Evolutionary conservation across 2,329 filamentous ascomycete genomes (phyloP).

Genomic region (Verticillium albo-atrum): DNA sequence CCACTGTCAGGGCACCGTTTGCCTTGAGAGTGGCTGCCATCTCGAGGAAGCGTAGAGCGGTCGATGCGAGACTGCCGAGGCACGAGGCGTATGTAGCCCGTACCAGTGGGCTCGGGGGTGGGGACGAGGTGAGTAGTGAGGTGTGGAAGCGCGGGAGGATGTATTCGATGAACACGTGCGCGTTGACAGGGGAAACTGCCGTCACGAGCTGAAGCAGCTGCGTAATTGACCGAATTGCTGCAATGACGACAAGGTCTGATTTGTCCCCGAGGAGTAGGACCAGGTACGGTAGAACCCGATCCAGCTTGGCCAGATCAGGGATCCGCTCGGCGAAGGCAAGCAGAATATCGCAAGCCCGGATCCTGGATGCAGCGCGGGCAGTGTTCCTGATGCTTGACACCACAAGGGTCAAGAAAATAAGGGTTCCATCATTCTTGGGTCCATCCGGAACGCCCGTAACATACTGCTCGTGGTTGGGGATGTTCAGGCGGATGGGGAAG

Average conservation of each 20-base stretch:
- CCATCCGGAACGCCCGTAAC: constrained; percentile 57
- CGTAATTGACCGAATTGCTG: constrained; percentile 80
- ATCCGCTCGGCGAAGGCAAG: constrained; percentile 86
- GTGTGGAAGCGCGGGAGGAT: constrained; percentile 60
- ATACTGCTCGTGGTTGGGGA: constrained; percentile 77
- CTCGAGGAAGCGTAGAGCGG: constrained; percentile 80
- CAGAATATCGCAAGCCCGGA: constrained; percentile 86
- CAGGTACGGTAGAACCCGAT: constrained; percentile 86
- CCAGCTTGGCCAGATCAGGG: constrained; percentile 93
- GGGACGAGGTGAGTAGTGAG: constrained; percentile 40
- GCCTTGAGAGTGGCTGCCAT: constrained; percentile 84
- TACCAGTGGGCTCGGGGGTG: constrained; percentile 63
- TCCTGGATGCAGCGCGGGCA: constrained; percentile 77
- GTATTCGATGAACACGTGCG: constrained; percentile 65
- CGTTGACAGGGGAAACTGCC: constrained; percentile 77
- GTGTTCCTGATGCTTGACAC: constrained; percentile 88
- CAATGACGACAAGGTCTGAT: constrained; percentile 77
- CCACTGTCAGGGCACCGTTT: constrained; percentile 72
- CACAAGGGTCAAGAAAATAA: constrained; percentile 87
- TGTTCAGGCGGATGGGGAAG: constrained; percentile 79
- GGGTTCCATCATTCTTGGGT: constrained; percentile 77
- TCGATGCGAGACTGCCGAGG: constrained; percentile 80
- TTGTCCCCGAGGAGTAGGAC: constrained; percentile 78
- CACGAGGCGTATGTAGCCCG: constrained; percentile 91
- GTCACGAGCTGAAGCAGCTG: constrained; percentile 83